These are phyloP conservation scores for Hypoxylon rubiginosum DNA, from an alignment of 2,329 filamentous ascomycete genomes.

Conservation along the genomic window DNA sequence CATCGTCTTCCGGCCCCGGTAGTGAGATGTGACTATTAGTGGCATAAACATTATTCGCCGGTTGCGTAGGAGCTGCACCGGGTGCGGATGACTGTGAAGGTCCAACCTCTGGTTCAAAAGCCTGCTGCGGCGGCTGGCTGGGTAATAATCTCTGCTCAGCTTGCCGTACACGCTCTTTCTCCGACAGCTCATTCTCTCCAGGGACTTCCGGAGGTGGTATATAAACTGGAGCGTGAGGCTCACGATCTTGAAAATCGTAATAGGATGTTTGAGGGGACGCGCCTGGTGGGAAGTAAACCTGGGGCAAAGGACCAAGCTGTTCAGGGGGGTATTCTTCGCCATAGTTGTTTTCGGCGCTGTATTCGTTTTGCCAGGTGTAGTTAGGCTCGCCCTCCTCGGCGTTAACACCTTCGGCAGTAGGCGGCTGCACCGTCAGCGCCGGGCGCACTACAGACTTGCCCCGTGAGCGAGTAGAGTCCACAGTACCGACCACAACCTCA, in stretches of 20 bases:
- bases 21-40: conserved; percentile 16
- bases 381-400: conserved; percentile 43
- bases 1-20: conserved; percentile 44
- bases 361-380: conserved; percentile 52
- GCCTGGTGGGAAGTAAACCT: conserved; percentile 47
- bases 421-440: conserved; percentile 41
- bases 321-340: conserved; percentile 38
- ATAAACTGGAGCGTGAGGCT: conserved; percentile 61
- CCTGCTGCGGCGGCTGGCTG: conserved; percentile 74
- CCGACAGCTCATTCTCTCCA: conserved; percentile 74
- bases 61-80: conserved; percentile 23
- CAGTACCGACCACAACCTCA: conserved; percentile 88
- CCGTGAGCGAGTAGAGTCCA: conserved; percentile 69
- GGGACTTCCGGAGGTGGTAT: conserved; percentile 72
- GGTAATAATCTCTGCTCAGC: conserved; percentile 86
- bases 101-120: conserved; percentile 51
- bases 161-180: conserved; percentile 83
- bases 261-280: conserved; percentile 52
- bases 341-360: conserved; percentile 48
- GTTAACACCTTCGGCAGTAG: conserved; percentile 33
- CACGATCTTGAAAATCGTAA: conserved; percentile 51
- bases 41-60: conserved; percentile 16
- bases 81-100: conserved; percentile 57
- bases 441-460: conserved; percentile 48
- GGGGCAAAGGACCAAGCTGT: conserved; percentile 41